phyloP scores from a whole-genome alignment of 1,284 basidiomycete genomes.

The Ceratobasidium sp. region DNA sequence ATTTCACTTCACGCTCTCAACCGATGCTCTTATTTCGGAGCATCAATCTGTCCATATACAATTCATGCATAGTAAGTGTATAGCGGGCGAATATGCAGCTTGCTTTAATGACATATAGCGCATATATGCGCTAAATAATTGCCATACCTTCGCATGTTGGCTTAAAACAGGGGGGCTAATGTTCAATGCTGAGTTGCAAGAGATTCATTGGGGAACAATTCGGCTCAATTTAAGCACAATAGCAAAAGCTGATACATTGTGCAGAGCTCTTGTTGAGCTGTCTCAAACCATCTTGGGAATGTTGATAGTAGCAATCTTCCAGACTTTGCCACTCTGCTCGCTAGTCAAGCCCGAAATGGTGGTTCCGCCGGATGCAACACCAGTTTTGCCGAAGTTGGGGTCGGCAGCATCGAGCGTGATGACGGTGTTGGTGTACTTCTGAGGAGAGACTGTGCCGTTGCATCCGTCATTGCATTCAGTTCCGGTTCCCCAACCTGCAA shows the following conservation, averaged over 20 bases:
- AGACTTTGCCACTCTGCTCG: slow-evolving; percentile 43
- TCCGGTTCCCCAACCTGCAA: slow-evolving; percentile 42
- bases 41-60: not conserved
- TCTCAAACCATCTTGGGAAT: slow-evolving; percentile 34
- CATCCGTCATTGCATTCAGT: slow-evolving; percentile 45
- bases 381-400: slow-evolving; percentile 45
- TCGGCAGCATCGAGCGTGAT: slow-evolving; percentile 46
- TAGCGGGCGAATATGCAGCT: too few relatives aligned
- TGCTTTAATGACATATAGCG: not conserved
- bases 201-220: not conserved
- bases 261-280: not conserved
- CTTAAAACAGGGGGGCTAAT: too few relatives aligned
- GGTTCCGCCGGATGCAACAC: slow-evolving; percentile 34
- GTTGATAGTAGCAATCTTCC: slow-evolving; percentile 44
- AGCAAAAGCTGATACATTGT: too few relatives aligned
- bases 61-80: not conserved
- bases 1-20: not conserved
- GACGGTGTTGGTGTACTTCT: slow-evolving; percentile 47
- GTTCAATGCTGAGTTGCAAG: too few relatives aligned
- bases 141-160: too few relatives aligned
- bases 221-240: too few relatives aligned
- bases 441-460: slow-evolving; percentile 42
- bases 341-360: slow-evolving; percentile 40
- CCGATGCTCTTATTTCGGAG: not conserved
- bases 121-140: not conserved